Conservation (phyloP, 164 flowering plant species). For the Cinnamomum micranthum region DNA sequence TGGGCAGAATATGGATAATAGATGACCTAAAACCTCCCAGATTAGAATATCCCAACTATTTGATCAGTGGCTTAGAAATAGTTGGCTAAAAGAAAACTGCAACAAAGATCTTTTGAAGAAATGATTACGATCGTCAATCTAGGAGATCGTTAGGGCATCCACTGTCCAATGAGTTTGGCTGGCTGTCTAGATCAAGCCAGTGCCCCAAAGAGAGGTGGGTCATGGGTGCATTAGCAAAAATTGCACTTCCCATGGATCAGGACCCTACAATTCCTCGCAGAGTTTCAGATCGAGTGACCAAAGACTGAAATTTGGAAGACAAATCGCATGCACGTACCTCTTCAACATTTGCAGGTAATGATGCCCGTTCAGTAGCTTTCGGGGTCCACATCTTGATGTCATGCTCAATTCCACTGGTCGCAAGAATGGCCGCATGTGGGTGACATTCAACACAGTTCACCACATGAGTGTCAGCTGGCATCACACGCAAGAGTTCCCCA, state of each 20-base stretch:
- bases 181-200: background rate
- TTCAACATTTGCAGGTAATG: constrained; percentile 50
- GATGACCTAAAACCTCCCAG: background rate
- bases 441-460: constrained; percentile 91
- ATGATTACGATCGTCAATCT: too few relatives aligned
- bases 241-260: background rate
- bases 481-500: constrained; percentile 83
- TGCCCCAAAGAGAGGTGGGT: background rate
- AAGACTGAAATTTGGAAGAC: constrained; percentile 5
- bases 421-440: constrained; percentile 73
- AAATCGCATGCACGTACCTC: constrained; percentile 41
- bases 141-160: background rate
- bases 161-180: background rate
- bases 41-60: background rate
- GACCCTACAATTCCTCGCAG: background rate
- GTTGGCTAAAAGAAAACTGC: background rate
- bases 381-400: constrained; percentile 93
- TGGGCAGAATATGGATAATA: background rate
- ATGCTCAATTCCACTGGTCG: constrained; percentile 85
- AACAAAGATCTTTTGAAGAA: too few relatives aligned
- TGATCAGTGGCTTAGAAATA: background rate
- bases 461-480: constrained; percentile 77
- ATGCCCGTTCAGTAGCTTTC: constrained; percentile 56
- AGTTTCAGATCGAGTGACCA: background rate
- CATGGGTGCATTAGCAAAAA: background rate